These are phyloP conservation scores for Oryza punctata DNA, from an alignment of 176 grass and related monocot species.

Conservation along the genomic window DNA sequence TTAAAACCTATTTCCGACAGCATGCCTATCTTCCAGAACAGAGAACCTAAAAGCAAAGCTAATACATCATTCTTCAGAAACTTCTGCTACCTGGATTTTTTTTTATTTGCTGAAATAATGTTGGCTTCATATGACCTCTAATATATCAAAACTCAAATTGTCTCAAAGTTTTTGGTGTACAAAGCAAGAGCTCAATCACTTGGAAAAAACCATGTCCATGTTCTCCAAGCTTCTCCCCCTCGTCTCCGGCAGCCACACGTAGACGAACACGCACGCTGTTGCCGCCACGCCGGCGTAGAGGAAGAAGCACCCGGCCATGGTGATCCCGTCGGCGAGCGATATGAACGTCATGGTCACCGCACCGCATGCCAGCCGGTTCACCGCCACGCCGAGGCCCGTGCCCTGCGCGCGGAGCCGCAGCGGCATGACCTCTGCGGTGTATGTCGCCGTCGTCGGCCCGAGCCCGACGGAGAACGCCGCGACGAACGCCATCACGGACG, in stretches of 20 bases:
- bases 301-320: conserved; percentile 61
- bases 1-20: too few relatives aligned
- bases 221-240: conserved; percentile 50
- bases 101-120: too few relatives aligned
- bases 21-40: too few relatives aligned
- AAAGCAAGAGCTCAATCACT: background rate
- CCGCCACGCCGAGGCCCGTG: conserved; percentile 26
- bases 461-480: conserved; percentile 55
- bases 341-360: conserved; percentile 60
- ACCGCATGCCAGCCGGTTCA: conserved; percentile 42
- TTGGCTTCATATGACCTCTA: background rate
- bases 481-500: conserved; percentile 36
- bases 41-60: too few relatives aligned
- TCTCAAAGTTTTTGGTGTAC: background rate
- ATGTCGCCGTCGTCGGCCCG: conserved; percentile 38
- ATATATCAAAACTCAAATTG: background rate
- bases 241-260: conserved; percentile 48
- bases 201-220: conserved; percentile 48
- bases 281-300: conserved; percentile 43
- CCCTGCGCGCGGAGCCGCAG: conserved; percentile 34
- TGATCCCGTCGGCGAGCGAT: conserved; percentile 49
- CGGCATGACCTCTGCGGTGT: conserved; percentile 50
- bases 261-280: conserved; percentile 36
- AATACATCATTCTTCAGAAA: too few relatives aligned
- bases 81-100: too few relatives aligned